Evolutionary conservation across 2,329 filamentous ascomycete species (phyloP).

Genomic region (Botrytis sinoallii): DNA sequence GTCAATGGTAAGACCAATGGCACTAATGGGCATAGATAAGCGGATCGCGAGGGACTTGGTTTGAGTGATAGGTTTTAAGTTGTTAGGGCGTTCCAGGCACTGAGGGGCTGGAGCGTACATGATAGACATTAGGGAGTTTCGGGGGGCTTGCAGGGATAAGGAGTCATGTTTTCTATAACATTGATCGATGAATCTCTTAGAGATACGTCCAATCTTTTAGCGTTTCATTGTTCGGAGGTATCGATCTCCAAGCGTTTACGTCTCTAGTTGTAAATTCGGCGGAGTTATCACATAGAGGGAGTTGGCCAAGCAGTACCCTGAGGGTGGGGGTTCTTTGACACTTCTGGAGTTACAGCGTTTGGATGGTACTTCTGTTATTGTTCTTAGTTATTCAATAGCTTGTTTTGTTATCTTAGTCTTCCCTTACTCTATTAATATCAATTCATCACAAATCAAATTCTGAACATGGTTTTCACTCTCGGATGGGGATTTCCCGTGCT

Average conservation of each 20-base stretch:
- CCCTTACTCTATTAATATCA: not conserved
- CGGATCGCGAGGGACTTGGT: not conserved
- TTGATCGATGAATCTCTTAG: not conserved
- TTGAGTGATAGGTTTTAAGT: not conserved
- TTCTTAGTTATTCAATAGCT: not conserved
- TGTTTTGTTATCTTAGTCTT: not conserved
- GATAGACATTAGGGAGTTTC: not conserved
- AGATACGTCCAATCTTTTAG: not conserved
- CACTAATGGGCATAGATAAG: not conserved
- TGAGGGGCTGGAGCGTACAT: too few relatives aligned
- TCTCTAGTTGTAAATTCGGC: not conserved
- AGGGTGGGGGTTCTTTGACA: not conserved
- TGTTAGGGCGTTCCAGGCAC: not conserved
- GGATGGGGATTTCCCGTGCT: not conserved
- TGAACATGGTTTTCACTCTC: not conserved
- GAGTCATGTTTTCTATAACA: not conserved
- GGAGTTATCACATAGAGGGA: not conserved
- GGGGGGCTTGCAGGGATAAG: not conserved
- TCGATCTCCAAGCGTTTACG: not conserved
- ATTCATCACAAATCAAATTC: not conserved
- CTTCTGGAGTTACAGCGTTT: not conserved
- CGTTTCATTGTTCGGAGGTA: not conserved
- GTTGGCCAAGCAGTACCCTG: not conserved
- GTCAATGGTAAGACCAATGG: conserved; percentile 23
- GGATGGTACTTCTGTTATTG: not conserved